Evolutionary conservation across 2,329 filamentous ascomycete genomes (phyloP).

Genomic region (Phaeosphaeriaceae sp.): DNA sequence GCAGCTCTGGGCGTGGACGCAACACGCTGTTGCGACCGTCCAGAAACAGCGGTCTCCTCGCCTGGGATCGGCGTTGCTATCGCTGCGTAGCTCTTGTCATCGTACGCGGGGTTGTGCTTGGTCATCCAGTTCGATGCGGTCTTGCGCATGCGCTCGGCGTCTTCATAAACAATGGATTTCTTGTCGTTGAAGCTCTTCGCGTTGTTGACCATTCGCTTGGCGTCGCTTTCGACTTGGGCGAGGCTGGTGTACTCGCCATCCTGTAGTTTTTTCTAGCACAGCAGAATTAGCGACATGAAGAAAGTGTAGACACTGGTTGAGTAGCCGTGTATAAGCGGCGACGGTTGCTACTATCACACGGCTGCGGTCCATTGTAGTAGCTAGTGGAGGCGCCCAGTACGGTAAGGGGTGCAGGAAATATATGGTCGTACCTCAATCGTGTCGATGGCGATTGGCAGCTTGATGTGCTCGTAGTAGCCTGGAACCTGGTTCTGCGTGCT

Average conservation of each 20-base stretch:
- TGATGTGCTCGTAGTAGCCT: slow-evolving; percentile 79
- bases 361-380: neutral
- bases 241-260: slow-evolving; percentile 73
- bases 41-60: slow-evolving; percentile 50
- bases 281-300: slow-evolving; percentile 19
- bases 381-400: neutral
- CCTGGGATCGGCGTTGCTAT: slow-evolving; percentile 75
- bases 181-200: slow-evolving; percentile 84
- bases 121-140: slow-evolving; percentile 88
- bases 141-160: slow-evolving; percentile 87
- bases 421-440: slow-evolving; percentile 67
- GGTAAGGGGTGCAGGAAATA: neutral
- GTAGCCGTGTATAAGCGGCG: neutral
- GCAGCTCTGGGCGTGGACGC: slow-evolving; percentile 32
- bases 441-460: slow-evolving; percentile 79
- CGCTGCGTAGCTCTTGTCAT: slow-evolving; percentile 69
- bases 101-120: slow-evolving; percentile 84
- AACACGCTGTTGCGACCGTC: slow-evolving; percentile 36
- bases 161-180: slow-evolving; percentile 75
- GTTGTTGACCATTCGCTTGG: slow-evolving; percentile 87
- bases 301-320: no score
- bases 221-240: slow-evolving; percentile 79
- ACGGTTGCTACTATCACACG: neutral
- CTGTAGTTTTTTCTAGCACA: slow-evolving; percentile 66
- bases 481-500: slow-evolving; percentile 62